Evolutionary conservation across 495 filamentous ascomycete species (phyloP).

Genomic region (Astrothelium subdiscretum): DNA sequence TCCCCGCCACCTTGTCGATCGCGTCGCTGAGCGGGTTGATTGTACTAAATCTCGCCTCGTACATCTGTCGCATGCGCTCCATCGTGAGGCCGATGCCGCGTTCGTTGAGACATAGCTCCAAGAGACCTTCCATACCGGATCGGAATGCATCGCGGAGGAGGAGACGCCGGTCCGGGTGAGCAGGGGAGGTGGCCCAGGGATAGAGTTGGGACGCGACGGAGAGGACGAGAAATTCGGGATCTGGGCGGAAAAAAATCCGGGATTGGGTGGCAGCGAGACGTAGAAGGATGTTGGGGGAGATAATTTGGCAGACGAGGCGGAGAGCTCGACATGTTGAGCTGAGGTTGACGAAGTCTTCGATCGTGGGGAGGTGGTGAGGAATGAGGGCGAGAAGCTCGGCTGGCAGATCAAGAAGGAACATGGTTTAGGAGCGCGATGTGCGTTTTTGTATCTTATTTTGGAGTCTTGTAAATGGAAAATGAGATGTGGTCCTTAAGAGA

Average conservation of each 20-base stretch:
- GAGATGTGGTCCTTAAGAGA: no score
- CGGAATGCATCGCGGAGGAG: conserved; percentile 6
- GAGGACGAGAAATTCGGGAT: conserved; percentile 29
- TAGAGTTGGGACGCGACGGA: conserved; percentile 24
- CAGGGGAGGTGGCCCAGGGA: conserved; percentile 26
- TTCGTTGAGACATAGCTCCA: conserved; percentile 24
- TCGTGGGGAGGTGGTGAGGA: conserved; percentile 26
- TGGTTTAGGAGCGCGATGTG: no score
- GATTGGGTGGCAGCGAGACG: conserved; percentile 22
- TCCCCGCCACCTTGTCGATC: conserved; percentile 27
- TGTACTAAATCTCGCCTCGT: conserved; percentile 23
- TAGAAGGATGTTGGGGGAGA: conserved; percentile 20
- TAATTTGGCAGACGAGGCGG: neutral
- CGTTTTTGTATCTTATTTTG: no score
- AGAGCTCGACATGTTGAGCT: conserved; percentile 25
- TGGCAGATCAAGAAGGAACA: no score
- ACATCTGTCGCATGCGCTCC: conserved; percentile 26
- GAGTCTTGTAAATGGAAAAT: no score
- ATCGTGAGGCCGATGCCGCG: conserved; percentile 27
- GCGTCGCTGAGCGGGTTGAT: conserved; percentile 27
- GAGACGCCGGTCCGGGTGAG: conserved; percentile 18
- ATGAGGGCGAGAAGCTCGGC: conserved; percentile 24
- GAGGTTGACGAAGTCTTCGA: conserved; percentile 28
- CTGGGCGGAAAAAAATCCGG: conserved; percentile 30
- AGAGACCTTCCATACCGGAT: conserved; percentile 26